phyloP scores from a whole-genome alignment of 306 rosid species.

The Lagenaria siceraria region DNA sequence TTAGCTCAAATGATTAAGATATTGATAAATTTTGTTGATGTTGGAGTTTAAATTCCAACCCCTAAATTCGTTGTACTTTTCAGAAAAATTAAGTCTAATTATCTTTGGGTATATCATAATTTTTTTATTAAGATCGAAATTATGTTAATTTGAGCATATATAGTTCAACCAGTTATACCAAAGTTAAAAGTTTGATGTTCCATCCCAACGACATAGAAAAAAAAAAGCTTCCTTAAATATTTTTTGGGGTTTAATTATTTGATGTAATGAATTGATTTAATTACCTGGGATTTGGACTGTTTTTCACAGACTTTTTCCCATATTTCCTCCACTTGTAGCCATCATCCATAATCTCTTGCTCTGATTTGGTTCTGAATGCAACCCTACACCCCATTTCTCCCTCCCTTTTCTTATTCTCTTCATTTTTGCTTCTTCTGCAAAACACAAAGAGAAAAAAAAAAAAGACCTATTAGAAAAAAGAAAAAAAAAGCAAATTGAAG shows the following conservation, averaged over 20 bases:
- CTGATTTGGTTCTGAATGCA: slow-evolving; percentile 59
- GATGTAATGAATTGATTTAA: background rate
- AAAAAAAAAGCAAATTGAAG: background rate
- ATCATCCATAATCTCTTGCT: slow-evolving; percentile 62
- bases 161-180: too few species aligned
- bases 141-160: too few species aligned
- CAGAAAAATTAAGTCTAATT: too few species aligned
- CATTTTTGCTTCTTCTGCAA: slow-evolving; percentile 23
- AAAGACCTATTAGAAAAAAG: background rate
- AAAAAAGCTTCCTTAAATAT: background rate
- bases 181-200: too few species aligned
- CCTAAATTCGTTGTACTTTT: too few species aligned
- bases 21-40: too few species aligned
- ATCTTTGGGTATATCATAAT: too few species aligned
- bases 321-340: slow-evolving; percentile 87
- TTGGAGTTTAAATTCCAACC: too few species aligned
- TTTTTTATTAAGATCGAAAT: too few species aligned
- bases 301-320: slow-evolving; percentile 62
- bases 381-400: slow-evolving; percentile 20
- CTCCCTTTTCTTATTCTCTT: slow-evolving; percentile 15
- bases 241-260: background rate
- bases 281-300: slow-evolving; percentile 54
- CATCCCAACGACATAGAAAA: too few species aligned
- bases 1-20: too few species aligned
- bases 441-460: background rate